Evolutionary conservation across 2,329 filamentous ascomycete species (phyloP), one percentile per base, ranked within the genome.

Genomic region (Colletotrichum truncatum): DNA sequence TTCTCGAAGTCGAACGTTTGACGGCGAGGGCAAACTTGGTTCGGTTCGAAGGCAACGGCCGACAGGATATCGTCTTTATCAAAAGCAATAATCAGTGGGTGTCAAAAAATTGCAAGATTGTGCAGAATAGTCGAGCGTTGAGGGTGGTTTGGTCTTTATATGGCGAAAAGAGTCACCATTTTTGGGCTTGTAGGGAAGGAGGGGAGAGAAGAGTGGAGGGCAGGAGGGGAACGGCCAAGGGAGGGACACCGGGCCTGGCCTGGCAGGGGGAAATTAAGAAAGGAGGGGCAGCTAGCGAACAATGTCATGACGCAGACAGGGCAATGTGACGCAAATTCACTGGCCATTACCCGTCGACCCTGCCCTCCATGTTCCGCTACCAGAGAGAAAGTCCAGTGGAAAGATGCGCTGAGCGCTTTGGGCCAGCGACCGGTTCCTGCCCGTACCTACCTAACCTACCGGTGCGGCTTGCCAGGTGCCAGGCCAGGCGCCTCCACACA

Each of bases 151-250:
- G 41, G 34, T 23, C 11, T 43, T 55, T 65, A 65, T 65, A 65
- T 38, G n/a, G 43, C 25, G 18, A 34, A 38, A 62, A 52, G 34
- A 62, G 62, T 51, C 49, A 25, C n/a, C 41, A 9, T 51, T 56
- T 43, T 39, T n/a, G 41, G 56, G 18, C 26, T 46, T 43, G 45
- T 30, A 46, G 28, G 25, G 51, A 62, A 57, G 58, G 59, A 62
- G 58, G 58, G 51, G 46, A 43, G 45, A 59, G 51, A n/a, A 18
- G 58, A 43, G 60, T 45, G 38, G 57, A 56, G 28, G 43, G 43
- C 28, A 38, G 41, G 67, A 67, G 68, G 71, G 55, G 70, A 70
- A 67, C 69, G 68, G 70, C n/a, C n/a, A 68, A 70, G 59, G 52
- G 64, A 52, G 54, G 49, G 32, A 55, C 49, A 10, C 48, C 36